phyloP scores from a whole-genome alignment of 345 rosid species.

The Citrus cavaleriei region DNA sequence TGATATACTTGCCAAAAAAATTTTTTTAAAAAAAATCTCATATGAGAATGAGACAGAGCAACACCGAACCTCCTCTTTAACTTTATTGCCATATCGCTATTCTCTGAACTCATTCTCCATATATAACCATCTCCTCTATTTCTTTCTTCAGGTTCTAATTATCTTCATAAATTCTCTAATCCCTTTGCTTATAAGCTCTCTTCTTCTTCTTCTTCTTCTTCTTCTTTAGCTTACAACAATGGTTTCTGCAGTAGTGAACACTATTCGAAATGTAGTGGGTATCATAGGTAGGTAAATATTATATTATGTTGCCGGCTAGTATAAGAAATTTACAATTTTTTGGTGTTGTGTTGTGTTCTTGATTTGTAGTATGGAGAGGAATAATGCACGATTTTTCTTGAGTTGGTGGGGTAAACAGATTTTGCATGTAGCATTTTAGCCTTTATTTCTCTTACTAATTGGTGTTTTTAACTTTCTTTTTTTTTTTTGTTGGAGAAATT shows the following conservation, averaged over 20 bases:
- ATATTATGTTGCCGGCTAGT: background rate
- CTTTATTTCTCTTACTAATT: too few relatives aligned
- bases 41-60: conserved; percentile 1
- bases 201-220: conserved; percentile 8
- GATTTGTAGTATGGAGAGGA: background rate
- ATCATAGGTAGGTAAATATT: conserved; percentile 41
- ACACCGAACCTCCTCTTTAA: background rate
- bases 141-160: background rate
- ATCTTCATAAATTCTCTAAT: background rate
- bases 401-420: background rate
- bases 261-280: conserved; percentile 55
- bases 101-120: background rate
- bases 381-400: background rate
- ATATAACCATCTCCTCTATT: background rate
- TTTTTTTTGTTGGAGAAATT: background rate
- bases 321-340: background rate
- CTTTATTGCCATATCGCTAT: background rate
- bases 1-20: conserved; percentile 8
- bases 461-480: rapidly evolving
- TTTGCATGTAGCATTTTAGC: background rate
- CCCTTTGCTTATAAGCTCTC: background rate
- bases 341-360: background rate
- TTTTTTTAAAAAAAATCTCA: background rate
- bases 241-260: conserved; percentile 40
- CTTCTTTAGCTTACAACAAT: conserved; percentile 25